These are phyloP conservation scores for Handroanthus guayacan DNA, from an alignment of 257 asterid species.

Conservation along the genomic window DNA sequence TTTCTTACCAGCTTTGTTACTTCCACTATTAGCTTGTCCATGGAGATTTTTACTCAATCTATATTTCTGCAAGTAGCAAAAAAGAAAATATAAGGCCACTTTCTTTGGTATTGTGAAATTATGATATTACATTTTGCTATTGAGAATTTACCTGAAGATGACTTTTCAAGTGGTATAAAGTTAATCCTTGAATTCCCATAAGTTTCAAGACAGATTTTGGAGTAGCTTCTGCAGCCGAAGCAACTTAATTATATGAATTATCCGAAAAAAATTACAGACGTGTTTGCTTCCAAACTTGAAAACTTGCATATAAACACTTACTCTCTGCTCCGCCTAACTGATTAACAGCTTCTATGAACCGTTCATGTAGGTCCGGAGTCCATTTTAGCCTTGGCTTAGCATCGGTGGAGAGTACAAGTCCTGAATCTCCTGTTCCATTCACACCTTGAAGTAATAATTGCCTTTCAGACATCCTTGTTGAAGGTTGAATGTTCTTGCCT, in stretches of 20 bases:
- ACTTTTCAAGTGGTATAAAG: slow-evolving; percentile 91
- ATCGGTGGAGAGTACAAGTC: slow-evolving; percentile 89
- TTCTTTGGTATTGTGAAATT: too few species aligned
- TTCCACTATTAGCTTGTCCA: slow-evolving; percentile 65
- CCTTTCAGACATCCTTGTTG: slow-evolving; percentile 75
- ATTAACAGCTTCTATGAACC: slow-evolving; percentile 86
- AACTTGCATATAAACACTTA: slow-evolving; percentile 48
- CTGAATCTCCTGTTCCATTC: slow-evolving; percentile 61
- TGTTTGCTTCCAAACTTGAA: not conserved
- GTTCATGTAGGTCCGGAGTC: slow-evolving; percentile 82
- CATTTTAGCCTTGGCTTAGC: slow-evolving; percentile 92
- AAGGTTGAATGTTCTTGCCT: slow-evolving; percentile 59
- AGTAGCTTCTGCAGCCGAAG: slow-evolving; percentile 79
- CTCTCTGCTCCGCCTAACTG: slow-evolving; percentile 97
- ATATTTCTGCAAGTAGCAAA: slow-evolving; percentile 65
- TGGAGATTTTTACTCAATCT: slow-evolving; percentile 85
- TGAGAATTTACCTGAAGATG: slow-evolving; percentile 85
- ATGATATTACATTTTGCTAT: not conserved
- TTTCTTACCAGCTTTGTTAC: slow-evolving; percentile 66
- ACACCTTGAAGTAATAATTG: slow-evolving; percentile 72
- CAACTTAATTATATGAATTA: slow-evolving; percentile 25
- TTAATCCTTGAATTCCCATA: slow-evolving; percentile 93
- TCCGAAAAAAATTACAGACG: not conserved
- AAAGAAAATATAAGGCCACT: slow-evolving; percentile 23
- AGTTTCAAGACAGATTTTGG: slow-evolving; percentile 95